Conservation (phyloP, 257 asterid species). For the Nicotiana attenuata region DNA sequence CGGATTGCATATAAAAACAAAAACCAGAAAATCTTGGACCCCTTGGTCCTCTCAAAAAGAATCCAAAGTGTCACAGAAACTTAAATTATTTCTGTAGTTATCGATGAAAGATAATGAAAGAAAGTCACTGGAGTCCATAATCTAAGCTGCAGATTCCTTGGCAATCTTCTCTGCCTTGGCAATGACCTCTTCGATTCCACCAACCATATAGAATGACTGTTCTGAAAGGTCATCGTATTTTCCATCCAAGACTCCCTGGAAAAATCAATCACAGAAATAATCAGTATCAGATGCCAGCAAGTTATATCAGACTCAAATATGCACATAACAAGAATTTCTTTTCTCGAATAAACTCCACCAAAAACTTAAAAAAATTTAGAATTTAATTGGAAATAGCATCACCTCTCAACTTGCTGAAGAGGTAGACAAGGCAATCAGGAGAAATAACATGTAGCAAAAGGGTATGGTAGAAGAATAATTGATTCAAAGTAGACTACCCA, state of each 20-base stretch:
- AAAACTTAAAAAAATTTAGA: background rate
- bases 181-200: conserved; percentile 91
- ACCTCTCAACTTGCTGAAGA: background rate
- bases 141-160: conserved; percentile 71
- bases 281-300: conserved; percentile 2
- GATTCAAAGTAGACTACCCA: background rate
- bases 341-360: background rate
- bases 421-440: background rate
- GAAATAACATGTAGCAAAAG: background rate
- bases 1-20: conserved; percentile 25
- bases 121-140: conserved; percentile 16
- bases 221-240: conserved; percentile 87
- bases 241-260: conserved; percentile 91
- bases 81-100: conserved; percentile 65
- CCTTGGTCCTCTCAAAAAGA: conserved; percentile 24
- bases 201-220: conserved; percentile 95
- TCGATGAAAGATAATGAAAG: conserved; percentile 23
- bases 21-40: conserved; percentile 27
- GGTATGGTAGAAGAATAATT: background rate
- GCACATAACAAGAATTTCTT: background rate
- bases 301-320: background rate
- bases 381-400: background rate
- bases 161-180: conserved; percentile 99
- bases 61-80: conserved; percentile 29
- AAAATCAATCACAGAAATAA: background rate